A percentile compares a stretch with the other conserved stretches of the same genome.
These are phyloP conservation scores for Fusarium sp. DNA, from an alignment of 2,329 filamentous ascomycete species.

Conservation along the genomic window DNA sequence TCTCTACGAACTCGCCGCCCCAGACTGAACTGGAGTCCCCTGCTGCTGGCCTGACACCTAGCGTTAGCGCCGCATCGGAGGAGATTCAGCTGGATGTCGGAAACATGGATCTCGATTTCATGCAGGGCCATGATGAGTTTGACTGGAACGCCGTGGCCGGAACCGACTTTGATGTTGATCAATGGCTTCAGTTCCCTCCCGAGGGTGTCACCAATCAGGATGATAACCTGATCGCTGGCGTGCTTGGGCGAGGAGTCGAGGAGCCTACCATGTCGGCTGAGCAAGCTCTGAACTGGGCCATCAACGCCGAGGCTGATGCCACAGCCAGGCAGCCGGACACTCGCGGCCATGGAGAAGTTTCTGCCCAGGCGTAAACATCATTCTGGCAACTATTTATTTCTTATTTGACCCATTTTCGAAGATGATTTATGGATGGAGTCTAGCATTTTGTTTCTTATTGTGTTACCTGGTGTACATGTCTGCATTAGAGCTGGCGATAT, in stretches of 20 bases:
- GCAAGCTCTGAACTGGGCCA: constrained; percentile 43
- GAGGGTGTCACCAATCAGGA: constrained; percentile 57
- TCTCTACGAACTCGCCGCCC: constrained; percentile 55
- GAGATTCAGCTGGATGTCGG: constrained; percentile 50
- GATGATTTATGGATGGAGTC: constrained; percentile 11
- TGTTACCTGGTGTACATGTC: constrained; percentile 31
- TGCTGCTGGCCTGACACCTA: constrained; percentile 55
- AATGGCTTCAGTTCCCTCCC: constrained; percentile 68
- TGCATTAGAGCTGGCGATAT: constrained; percentile 35
- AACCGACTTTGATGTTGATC: constrained; percentile 67
- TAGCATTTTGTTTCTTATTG: constrained; percentile 20
- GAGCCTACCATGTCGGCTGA: constrained; percentile 44
- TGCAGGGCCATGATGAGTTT: constrained; percentile 59
- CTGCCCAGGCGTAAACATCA: constrained; percentile 28
- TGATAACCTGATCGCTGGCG: constrained; percentile 50
- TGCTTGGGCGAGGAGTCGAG: constrained; percentile 43
- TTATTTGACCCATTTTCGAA: not conserved
- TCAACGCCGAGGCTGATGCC: constrained; percentile 42
- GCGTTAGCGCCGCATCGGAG: constrained; percentile 57
- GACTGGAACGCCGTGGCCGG: constrained; percentile 65
- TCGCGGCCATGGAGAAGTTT: constrained; percentile 24
- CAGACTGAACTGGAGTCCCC: constrained; percentile 56
- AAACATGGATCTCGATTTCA: constrained; percentile 58
- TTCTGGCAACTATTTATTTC: not conserved
- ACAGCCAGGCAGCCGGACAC: constrained; percentile 20